A percentile compares a stretch with the other conserved stretches of the same genome.
Evolutionary conservation across 305 asterid genomes (phyloP).

Genomic region (Vinca major): DNA sequence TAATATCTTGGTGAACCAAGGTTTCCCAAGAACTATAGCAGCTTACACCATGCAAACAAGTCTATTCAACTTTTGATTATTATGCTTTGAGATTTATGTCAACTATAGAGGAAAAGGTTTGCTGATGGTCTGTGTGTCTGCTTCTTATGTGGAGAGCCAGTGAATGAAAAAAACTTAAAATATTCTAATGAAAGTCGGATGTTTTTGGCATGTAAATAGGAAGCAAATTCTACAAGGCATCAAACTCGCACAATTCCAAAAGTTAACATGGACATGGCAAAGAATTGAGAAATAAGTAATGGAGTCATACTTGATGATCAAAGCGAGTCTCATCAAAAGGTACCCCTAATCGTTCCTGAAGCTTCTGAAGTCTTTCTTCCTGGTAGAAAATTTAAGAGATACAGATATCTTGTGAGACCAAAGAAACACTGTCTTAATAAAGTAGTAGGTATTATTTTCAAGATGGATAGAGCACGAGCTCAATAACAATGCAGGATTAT

Average conservation of each 20-base stretch:
- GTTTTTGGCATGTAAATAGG: neutral
- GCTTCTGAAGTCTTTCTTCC: slow-evolving; percentile 66
- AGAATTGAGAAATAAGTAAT: slow-evolving; percentile 15
- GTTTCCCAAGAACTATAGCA: neutral
- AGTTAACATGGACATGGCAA: slow-evolving; percentile 1
- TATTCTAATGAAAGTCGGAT: neutral
- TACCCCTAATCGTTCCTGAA: slow-evolving; percentile 66
- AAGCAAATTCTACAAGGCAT: neutral
- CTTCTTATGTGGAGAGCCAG: neutral
- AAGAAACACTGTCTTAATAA: neutral
- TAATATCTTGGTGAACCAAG: neutral
- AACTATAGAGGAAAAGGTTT: neutral
- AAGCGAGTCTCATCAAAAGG: slow-evolving; percentile 66
- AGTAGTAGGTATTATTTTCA: neutral
- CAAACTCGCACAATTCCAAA: neutral
- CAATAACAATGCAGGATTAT: neutral
- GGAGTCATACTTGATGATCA: slow-evolving; percentile 62
- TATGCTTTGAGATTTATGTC: neutral
- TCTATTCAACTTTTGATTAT: neutral
- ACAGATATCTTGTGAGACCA: slow-evolving; percentile 7
- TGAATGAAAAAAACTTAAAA: neutral
- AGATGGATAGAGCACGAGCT: neutral
- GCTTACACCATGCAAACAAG: too few relatives aligned
- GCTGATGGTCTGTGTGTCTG: neutral
- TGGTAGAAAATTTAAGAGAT: slow-evolving; percentile 26